Evolutionary conservation across 2,329 filamentous ascomycete genomes (phyloP).

Genomic region (Oidium heveae): DNA sequence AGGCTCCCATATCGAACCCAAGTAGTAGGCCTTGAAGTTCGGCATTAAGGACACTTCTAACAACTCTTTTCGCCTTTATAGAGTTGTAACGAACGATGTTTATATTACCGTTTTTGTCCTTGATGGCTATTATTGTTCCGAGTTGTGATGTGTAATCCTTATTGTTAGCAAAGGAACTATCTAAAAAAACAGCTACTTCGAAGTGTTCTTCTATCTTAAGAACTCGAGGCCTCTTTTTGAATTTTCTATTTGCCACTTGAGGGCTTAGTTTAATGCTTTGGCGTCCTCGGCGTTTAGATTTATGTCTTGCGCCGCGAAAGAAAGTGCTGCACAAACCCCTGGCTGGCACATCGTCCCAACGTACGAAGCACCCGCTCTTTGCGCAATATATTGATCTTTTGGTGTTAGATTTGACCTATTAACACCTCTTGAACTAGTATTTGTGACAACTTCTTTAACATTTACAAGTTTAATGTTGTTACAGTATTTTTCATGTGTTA

Average conservation of each 20-base stretch:
- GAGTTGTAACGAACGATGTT: background rate
- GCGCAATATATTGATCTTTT: conserved; percentile 2
- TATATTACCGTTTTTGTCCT: background rate
- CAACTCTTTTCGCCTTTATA: background rate
- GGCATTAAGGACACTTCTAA: background rate
- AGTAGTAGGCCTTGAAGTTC: background rate
- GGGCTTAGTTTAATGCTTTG: background rate
- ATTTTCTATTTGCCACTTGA: background rate
- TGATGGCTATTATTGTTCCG: background rate
- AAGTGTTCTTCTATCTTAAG: background rate
- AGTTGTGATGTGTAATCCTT: background rate
- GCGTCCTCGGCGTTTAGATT: background rate
- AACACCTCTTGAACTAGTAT: background rate
- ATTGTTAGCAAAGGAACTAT: conserved; percentile 1
- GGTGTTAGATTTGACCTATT: background rate
- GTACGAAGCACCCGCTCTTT: conserved; percentile 2
- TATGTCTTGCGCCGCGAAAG: background rate
- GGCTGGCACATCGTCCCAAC: conserved; percentile 2
- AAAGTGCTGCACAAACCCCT: background rate
- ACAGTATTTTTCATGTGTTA: conserved; percentile 1
- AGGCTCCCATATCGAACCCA: background rate
- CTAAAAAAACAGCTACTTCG: background rate
- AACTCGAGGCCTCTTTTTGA: background rate
- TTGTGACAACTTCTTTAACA: background rate
- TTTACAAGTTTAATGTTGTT: background rate